Evolutionary conservation across 768 basidiomycete species (phyloP), one percentile per base, ranked within the genome.

Genomic region (Pholiota microspora): DNA sequence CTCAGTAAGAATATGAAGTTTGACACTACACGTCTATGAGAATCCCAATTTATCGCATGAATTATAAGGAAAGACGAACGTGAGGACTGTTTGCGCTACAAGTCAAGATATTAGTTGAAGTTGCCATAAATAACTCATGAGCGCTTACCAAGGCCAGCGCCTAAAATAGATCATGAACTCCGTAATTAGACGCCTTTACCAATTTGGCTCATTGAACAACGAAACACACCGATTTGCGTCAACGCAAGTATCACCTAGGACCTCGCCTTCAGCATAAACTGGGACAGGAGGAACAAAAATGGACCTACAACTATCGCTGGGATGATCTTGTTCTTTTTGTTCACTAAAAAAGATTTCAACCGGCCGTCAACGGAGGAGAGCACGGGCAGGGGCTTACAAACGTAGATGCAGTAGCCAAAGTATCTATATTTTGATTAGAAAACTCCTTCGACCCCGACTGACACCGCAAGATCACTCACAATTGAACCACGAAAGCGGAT

Each of bases 401-500:
- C 38, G 34, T 56, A 56, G 16, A 64, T 56, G 45, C 59, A 57
- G 32, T 54, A 64, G 29, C 50, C 63, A 35, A 62, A 64, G 38
- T 64, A 64, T 29, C 62, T 64, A 31, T 4, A n/a, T 27, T 31
- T 2, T 27, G 1, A 12, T 21, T 21, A 40, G n/a, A 49, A 24
- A n/a, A 35, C 10, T 29, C n/a, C 12, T 9, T 29, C 45, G 15
- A 38, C 52, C 27, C 13, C 10, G 6, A 23, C 12, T 38, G 32
- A 13, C 24, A 28, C 34, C 16, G 25, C 32, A 42, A 29, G 31
- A 31, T 23, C 3, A 27, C 59, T 56, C 31, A 60, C 63, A 62
- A 49, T 47, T 64, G 63, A 3, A 64, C 63, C 8, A 60, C 45
- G 34, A 64, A 60, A 1, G 57, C 59, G 18, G 63, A 62, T 18